Base-by-base conservation (phyloP, 2,329 filamentous ascomycete species). In the Arthrobotrys iridis region DNA sequence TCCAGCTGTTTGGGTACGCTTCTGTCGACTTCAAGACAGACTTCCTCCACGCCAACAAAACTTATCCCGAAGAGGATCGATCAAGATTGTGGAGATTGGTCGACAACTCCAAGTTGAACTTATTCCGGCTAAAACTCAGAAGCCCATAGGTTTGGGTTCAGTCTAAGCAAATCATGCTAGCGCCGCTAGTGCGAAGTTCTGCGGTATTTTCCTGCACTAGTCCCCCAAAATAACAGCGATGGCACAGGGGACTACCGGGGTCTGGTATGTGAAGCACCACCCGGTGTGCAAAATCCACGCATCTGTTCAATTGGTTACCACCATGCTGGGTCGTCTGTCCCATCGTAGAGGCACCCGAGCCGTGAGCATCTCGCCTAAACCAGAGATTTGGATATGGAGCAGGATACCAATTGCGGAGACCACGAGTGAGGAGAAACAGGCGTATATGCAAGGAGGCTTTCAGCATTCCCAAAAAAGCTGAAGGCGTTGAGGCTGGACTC, bases 351-450 rank as follows among this genome's bases (percentile, higher is more conserved):
- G 68, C 68, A 73, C 68, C 65, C 68, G 68, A 72, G 59, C 67
- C 59, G 59, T 66, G 59, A 73, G 50, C 60, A 65, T 62, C 68
- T 73, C 68, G 68, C 68, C 59, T 73, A 73, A 73, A 58, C 68
- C 68, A 66, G 35, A 65, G 33, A n/a, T 41, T 57, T 72, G 67
- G 68, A 73, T 65, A 60, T 55, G 58, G 33, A 63, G 59, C 58
- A 62, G 41, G 46, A 64, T 57, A 60, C 68, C 68, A 48, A 73
- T 55, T 73, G 60, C 59, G 68, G 60, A 73, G 68, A 64, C 41
- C 15, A 37, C 20, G 35, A 59, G 48, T 26, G 64, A 59, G 30
- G 52, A 59, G 41, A 67, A 50, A 50, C 41, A 67, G 30, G 57
- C 62, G 62, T 35, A 28, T 55, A 70, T 70, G 55, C 57, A 70